Evolutionary conservation across 1,139 yeast genomes (phyloP).

Genomic region (Groenewaldozyma sp.): DNA sequence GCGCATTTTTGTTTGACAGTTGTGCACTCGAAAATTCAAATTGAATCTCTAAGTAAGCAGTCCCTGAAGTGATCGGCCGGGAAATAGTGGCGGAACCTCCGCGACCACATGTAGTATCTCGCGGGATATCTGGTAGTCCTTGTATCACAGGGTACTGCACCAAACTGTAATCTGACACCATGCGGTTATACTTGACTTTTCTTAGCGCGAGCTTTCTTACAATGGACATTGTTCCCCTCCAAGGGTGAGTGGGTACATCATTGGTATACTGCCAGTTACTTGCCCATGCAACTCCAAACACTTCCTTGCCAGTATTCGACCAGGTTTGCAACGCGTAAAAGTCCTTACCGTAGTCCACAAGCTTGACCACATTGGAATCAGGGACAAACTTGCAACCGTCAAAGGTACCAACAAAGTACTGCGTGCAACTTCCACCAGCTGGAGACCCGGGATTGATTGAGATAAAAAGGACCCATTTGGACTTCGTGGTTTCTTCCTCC

Average conservation of each 20-base stretch:
- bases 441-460: conserved; percentile 18
- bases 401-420: conserved; percentile 35
- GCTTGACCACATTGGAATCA: conserved; percentile 22
- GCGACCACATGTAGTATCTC: not conserved
- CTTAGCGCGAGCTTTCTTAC: conserved; percentile 26
- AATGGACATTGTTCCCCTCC: conserved; percentile 31
- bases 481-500: not conserved
- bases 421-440: conserved; percentile 31
- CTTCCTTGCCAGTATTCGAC: conserved; percentile 20
- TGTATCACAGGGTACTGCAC: conserved; percentile 12
- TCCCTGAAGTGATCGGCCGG: not conserved
- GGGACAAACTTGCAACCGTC: conserved; percentile 31
- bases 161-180: conserved; percentile 18
- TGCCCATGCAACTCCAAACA: conserved; percentile 33
- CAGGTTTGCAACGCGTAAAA: conserved; percentile 24
- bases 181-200: conserved; percentile 21
- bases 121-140: not conserved
- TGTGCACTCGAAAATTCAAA: too few relatives aligned
- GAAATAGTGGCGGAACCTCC: not conserved
- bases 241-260: conserved; percentile 27
- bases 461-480: conserved; percentile 7
- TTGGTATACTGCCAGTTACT: conserved; percentile 34
- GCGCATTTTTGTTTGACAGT: too few relatives aligned
- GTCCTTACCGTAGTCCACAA: conserved; percentile 26
- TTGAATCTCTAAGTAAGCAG: not conserved